These are phyloP conservation scores for Aspergillus unguis DNA, from an alignment of 2,329 filamentous ascomycete species.

Conservation along the genomic window DNA sequence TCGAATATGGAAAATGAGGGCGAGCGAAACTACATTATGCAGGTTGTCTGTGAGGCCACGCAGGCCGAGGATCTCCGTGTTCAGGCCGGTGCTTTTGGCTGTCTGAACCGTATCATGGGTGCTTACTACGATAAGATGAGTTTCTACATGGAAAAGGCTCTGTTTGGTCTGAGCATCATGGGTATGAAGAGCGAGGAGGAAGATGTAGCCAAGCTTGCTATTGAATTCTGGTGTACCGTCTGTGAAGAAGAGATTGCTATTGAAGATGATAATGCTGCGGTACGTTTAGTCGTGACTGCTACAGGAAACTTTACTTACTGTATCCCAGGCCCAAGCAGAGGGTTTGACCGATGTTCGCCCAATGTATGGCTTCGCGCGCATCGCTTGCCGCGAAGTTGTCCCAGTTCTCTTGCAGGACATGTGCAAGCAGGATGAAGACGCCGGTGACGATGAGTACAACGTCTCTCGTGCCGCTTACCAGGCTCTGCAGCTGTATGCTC, in stretches of 20 bases:
- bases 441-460: conserved; percentile 96
- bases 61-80: conserved; percentile 88
- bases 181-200: conserved; percentile 99
- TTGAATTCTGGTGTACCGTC: conserved; percentile 99
- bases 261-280: conserved; percentile 89
- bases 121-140: conserved; percentile 99
- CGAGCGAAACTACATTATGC: conserved; percentile 99
- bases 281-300: conserved; percentile 37
- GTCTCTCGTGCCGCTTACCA: conserved; percentile 92
- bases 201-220: conserved; percentile 94
- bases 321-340: conserved; percentile 57
- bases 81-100: conserved; percentile 94
- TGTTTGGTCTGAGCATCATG: conserved; percentile 94
- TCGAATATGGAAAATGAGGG: conserved; percentile 99
- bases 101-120: conserved; percentile 96
- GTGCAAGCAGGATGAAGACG: conserved; percentile 97
- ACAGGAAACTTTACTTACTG: conserved; percentile 18
- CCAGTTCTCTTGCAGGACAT: conserved; percentile 84
- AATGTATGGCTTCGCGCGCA: conserved; percentile 92
- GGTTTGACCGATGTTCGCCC: conserved; percentile 80
- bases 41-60: conserved; percentile 98
- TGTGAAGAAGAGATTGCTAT: conserved; percentile 98
- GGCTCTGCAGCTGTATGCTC: conserved; percentile 90
- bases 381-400: conserved; percentile 90
- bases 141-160: conserved; percentile 99